phyloP scores from a whole-genome alignment of 1,284 basidiomycete genomes.

The Irpex sp. region DNA sequence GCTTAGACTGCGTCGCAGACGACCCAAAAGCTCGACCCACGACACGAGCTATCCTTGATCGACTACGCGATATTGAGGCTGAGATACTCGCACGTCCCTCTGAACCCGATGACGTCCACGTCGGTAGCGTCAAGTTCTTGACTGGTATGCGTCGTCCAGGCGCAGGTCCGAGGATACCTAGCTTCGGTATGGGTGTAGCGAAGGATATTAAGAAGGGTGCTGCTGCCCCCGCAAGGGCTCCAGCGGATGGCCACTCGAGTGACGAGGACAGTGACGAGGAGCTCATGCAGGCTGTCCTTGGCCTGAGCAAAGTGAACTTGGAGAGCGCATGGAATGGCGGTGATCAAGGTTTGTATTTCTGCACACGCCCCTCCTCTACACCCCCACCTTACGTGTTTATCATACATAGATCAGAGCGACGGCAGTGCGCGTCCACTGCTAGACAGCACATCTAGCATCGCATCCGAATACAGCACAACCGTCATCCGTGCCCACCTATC shows the following conservation, averaged over 20 bases:
- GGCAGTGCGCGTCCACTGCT: slow-evolving; percentile 53
- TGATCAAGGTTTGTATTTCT: slow-evolving; percentile 29
- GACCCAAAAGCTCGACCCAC: slow-evolving; percentile 69
- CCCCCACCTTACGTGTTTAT: neutral
- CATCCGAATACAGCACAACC: slow-evolving; percentile 63
- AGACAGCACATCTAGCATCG: slow-evolving; percentile 36
- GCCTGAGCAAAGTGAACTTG: slow-evolving; percentile 46
- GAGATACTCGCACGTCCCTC: slow-evolving; percentile 68
- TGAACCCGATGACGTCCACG: slow-evolving; percentile 65
- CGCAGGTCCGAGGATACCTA: slow-evolving; percentile 71
- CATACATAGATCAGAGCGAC: slow-evolving; percentile 24
- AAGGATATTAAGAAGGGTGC: slow-evolving; percentile 39
- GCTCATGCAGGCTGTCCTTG: slow-evolving; percentile 59
- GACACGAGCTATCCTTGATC: slow-evolving; percentile 71
- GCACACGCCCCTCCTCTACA: neutral
- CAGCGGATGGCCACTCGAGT: slow-evolving; percentile 29
- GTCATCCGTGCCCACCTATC: slow-evolving; percentile 50
- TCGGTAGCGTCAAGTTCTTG: slow-evolving; percentile 83
- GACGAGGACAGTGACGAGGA: slow-evolving; percentile 67
- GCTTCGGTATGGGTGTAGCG: slow-evolving; percentile 74
- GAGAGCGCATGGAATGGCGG: slow-evolving; percentile 44
- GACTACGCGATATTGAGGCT: slow-evolving; percentile 73
- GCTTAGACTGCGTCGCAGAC: slow-evolving; percentile 73
- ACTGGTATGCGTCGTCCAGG: slow-evolving; percentile 54
- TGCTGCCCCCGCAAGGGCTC: slow-evolving; percentile 14